Conservation (phyloP, 805 yeast genomes). For the Suhomyces canberraensis region DNA sequence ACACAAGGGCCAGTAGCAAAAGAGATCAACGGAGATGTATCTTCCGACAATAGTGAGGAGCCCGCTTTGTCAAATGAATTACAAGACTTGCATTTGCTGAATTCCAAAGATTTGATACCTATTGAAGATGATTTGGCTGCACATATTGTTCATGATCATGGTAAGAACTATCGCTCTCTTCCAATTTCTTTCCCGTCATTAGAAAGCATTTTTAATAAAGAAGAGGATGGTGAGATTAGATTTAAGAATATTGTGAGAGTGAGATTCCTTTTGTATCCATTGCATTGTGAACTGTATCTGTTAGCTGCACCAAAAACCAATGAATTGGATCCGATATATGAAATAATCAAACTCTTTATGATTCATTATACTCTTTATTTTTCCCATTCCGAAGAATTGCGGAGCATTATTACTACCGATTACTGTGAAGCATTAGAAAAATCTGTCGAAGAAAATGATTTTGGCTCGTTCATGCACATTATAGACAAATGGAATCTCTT, state of each 20-base stretch:
- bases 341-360: slow-evolving; percentile 42
- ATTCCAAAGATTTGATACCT: slow-evolving; percentile 20
- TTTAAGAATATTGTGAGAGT: slow-evolving; percentile 19
- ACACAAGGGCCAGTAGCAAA: not conserved
- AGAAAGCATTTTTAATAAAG: slow-evolving; percentile 5
- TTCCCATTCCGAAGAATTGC: slow-evolving; percentile 32
- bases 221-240: slow-evolving; percentile 9
- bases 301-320: slow-evolving; percentile 51
- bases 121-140: slow-evolving; percentile 30
- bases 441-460: slow-evolving; percentile 31
- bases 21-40: not conserved
- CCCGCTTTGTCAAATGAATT: too few relatives aligned
- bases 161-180: slow-evolving; percentile 29
- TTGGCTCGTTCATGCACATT: slow-evolving; percentile 32
- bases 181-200: slow-evolving; percentile 38
- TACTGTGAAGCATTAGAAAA: slow-evolving; percentile 31
- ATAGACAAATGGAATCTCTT: slow-evolving; percentile 42
- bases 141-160: slow-evolving; percentile 25
- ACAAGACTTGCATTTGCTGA: too few relatives aligned
- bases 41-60: slow-evolving; percentile 7
- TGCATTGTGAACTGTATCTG: slow-evolving; percentile 47
- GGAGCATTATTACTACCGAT: slow-evolving; percentile 29
- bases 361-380: slow-evolving; percentile 40
- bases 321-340: slow-evolving; percentile 61
- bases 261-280: slow-evolving; percentile 37